phyloP scores from a whole-genome alignment of 257 asterid species.

The Oldenlandia corymbosa region DNA sequence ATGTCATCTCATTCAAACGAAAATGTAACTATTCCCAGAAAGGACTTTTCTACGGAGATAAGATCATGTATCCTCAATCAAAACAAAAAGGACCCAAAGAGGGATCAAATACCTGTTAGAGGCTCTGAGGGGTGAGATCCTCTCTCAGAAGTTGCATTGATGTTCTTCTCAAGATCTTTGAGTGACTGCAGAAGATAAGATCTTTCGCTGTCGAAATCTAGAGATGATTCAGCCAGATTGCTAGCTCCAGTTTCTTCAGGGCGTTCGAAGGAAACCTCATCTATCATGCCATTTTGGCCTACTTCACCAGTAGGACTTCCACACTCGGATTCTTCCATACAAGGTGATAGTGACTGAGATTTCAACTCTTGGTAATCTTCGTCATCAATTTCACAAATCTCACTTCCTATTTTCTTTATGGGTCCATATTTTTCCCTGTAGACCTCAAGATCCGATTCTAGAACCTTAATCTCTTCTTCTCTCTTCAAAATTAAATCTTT shows the following conservation, averaged over 20 bases:
- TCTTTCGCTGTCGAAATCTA: slow-evolving; percentile 58
- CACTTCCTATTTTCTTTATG: slow-evolving; percentile 47
- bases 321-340: slow-evolving; percentile 41
- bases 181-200: slow-evolving; percentile 44
- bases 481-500: slow-evolving; percentile 49
- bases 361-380: slow-evolving; percentile 59
- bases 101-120: background rate
- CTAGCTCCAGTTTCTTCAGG: slow-evolving; percentile 23
- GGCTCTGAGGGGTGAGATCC: slow-evolving; percentile 19
- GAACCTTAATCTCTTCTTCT: slow-evolving; percentile 57
- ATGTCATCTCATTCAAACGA: background rate
- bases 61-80: too few relatives aligned
- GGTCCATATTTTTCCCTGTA: slow-evolving; percentile 54
- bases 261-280: slow-evolving; percentile 16
- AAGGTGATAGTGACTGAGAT: slow-evolving; percentile 44
- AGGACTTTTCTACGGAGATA: too few relatives aligned
- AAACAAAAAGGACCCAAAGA: background rate
- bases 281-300: slow-evolving; percentile 26
- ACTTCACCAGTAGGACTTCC: slow-evolving; percentile 36
- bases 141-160: slow-evolving; percentile 26
- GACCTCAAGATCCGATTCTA: slow-evolving; percentile 52
- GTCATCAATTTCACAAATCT: slow-evolving; percentile 58
- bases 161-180: slow-evolving; percentile 45
- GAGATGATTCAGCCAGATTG: slow-evolving; percentile 33
- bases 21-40: too few relatives aligned